Conservation (phyloP, 306 rosid genomes). For the Castanopsis chinensis region DNA sequence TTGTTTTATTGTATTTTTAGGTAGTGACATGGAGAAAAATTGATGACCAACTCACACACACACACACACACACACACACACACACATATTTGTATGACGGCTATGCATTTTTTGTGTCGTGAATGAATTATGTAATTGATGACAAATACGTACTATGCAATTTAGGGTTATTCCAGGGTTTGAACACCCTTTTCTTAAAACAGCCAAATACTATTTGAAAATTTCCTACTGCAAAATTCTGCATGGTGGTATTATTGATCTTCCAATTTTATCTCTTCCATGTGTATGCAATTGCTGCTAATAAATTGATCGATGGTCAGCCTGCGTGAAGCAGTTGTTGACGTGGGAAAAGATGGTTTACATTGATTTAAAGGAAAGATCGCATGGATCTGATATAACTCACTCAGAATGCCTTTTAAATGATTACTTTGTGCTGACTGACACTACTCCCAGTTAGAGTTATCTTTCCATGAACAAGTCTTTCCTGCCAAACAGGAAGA, state of each 20-base stretch:
- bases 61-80: no score
- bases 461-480: no score
- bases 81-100: no score
- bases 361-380: background rate
- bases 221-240: background rate
- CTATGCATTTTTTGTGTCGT: no score
- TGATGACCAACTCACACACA: no score
- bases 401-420: background rate
- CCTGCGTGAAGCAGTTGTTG: background rate
- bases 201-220: background rate
- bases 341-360: background rate
- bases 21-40: constrained; percentile 16
- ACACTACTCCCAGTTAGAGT: background rate
- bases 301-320: background rate
- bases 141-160: constrained; percentile 15
- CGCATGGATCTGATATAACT: background rate
- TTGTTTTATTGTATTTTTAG: constrained; percentile 14
- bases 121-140: background rate
- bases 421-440: background rate
- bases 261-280: background rate
- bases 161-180: background rate
- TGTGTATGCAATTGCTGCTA: background rate
- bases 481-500: no score
- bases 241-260: background rate
- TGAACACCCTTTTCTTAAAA: background rate